Base-by-base conservation (phyloP, 108 stramenopile species). In the Craspedostauros australis region DNA sequence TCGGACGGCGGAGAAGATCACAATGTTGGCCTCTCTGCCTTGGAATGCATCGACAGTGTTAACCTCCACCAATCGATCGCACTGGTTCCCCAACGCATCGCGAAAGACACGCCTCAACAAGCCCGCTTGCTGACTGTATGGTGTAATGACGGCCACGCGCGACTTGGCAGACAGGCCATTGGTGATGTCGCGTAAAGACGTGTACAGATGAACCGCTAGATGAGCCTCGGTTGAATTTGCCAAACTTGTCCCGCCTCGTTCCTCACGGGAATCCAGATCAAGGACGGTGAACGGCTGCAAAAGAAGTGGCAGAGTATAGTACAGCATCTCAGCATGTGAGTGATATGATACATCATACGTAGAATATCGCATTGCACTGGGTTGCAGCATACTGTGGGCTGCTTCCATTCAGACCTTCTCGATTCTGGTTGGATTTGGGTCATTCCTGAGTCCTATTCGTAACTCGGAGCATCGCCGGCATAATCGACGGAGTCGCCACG, bases 11-110 rank as follows among this genome's bases (percentile, higher is more conserved):
- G 91, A 93, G 54, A 98, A 82, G 22, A 98, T 92, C 16, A 98
- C 86, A 45, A 96, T 84, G 32, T 93, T 88, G 7, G 81, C 84
- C 63, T 98, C 97, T 23, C 91, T 64, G 0, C 97, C 97, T 58
- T 98, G 97, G 66, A 92, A 95, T 2, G 84, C 85, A 69, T 98
- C 97, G 20, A 98, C 97, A 6, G 94, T 95, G 51, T 86, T 88
- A 3, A 95, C 59, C 48, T 96, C 93, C 1, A 94, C 79, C 40
- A 64, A 75, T 26, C 68, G 49, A 25, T 72, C 53, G 33, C 40
- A 64, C 38, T 75, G 67, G 23, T 46, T 24, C 11, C 84, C 86
- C 15, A 88, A 36, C 14, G 46, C 44, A 29, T 73, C 62, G 6
- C 47, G 26, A 67, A 91, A 86, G n/a, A 48, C 51, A 36, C 73